A percentile compares a stretch with the other conserved stretches of the same genome.
Conservation (phyloP, 1,139 yeast genomes). For the Scheffersomyces insectosa region DNA sequence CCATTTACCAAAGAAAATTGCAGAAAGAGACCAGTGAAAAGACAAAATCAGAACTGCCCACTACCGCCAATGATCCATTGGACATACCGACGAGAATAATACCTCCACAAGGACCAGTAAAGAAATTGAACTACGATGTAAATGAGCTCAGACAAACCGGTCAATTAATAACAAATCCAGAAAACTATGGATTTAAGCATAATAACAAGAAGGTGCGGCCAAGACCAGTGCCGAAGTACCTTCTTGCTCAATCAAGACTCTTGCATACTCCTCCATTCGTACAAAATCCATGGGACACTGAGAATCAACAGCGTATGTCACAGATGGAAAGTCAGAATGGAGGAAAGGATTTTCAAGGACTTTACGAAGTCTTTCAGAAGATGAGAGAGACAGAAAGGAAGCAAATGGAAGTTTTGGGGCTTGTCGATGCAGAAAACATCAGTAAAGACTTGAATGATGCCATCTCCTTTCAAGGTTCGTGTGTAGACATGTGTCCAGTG, state of each 20-base stretch:
- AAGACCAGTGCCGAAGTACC: constrained; percentile 40
- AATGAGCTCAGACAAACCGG: constrained; percentile 31
- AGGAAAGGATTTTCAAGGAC: constrained; percentile 43
- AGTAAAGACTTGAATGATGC: constrained; percentile 86
- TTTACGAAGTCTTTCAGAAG: constrained; percentile 58
- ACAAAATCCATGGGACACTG: constrained; percentile 43
- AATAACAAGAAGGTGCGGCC: constrained; percentile 10
- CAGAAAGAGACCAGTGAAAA: neutral
- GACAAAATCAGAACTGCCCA: constrained; percentile 4
- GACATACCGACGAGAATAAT: constrained; percentile 21
- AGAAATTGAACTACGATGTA: constrained; percentile 20
- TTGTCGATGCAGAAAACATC: constrained; percentile 86
- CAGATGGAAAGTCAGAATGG: constrained; percentile 32
- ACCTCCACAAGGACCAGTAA: constrained; percentile 23
- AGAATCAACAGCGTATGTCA: constrained; percentile 42
- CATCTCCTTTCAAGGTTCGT: constrained; percentile 81
- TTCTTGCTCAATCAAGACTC: constrained; percentile 38
- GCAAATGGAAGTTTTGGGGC: constrained; percentile 77
- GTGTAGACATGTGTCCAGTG: constrained; percentile 92
- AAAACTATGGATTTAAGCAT: constrained; percentile 28
- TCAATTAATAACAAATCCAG: constrained; percentile 27
- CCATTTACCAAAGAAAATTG: neutral
- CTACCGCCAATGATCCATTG: constrained; percentile 13
- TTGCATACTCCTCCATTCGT: constrained; percentile 35
- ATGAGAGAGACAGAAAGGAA: constrained; percentile 77